Base-by-base conservation (phyloP, 2,329 filamentous ascomycete genomes). In the Domatiomyces globalis region DNA sequence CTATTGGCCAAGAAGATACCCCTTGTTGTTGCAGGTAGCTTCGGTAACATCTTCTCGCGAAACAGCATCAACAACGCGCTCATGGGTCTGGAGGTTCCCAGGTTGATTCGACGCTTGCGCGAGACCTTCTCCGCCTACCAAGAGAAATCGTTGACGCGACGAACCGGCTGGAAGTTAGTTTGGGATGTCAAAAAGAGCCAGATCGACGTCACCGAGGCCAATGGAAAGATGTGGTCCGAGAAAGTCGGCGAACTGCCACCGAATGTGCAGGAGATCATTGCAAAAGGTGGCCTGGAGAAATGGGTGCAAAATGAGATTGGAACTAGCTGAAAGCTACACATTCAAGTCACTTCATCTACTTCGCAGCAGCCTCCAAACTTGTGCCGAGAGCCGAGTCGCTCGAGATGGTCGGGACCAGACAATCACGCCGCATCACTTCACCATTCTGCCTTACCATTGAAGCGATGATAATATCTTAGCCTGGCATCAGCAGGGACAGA, bases 251-350 rank as follows among this genome's bases (percentile, higher is more conserved):
- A 92, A 71, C 65, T 94, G 56, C 85, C 87, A 12, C 80, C 84
- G 0, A 94, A 90, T 63, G 84, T 95, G 51, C 88, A 95, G 66
- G 85, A 85, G 62, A 88, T 90, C 51, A 86, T 90, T 61, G 83
- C 85, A 0, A 68, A 75, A 48, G 86, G 86, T 2, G 87, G 87
- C 0, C 63, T 94, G 54, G 85, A 89, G 73, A 83, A 81, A 56
- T 94, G 87, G 87, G 84, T 92, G 8, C 84, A 84, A 74, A 73
- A 75, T 51, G 74, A 85, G 65, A 84, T 88, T 61, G 66, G 19
- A n/a, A 1, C n/a, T n/a, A 45, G n/a, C 19, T 27, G 25, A 22
- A 25, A 45, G 19, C 44, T 45, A 27, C 12, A 4, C 25, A 25
- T 3, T 45, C 43, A 45, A 45, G 4, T 45, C 43, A 8, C 9